Base-by-base conservation (phyloP, 441 rosid species). In the Macaranga tanarius region DNA sequence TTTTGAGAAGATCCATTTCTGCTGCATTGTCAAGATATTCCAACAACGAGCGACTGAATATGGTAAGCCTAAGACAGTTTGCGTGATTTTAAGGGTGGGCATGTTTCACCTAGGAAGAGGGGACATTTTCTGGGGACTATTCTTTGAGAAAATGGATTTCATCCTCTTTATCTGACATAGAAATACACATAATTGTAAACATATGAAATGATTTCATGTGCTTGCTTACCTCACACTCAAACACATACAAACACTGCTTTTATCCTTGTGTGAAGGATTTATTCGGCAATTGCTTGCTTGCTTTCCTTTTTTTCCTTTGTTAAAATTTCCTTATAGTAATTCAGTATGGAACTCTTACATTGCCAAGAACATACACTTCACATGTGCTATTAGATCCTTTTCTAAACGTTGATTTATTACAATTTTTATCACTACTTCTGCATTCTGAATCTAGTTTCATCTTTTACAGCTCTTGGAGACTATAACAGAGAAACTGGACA, bases 1-100 rank as follows among this genome's bases (percentile, higher is more conserved):
- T 96, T 80, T 77, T 93, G 80, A 90, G 98, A 84, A 92, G 95
- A 87, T 89, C 98, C 77, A 80, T 96, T 80, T 85, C 93, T 66
- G 82, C 87, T 75, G 86, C 92, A 77, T 82, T 96, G 79, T 85
- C 92, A 76, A 88, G 93, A 80, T 88, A 91, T 79, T 88, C 93
- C 76, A 96, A 91, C 75, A 91, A 86, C 17, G 96, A 91, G 75
- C 92, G 97, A 52, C 83, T 93, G 54, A 92, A 87, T 80, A 79
- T 75, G 98, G 99, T 96, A 89, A 71, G 79, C 60, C 34, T 47
- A 42, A 48, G 19, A 40, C n/a, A 13, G 28, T 54, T 62, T 65
- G 16, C 45, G 20, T 47, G 48, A 50, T 19, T 62, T 25, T 34
- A 54, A 48, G 65, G 57, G 15, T 59, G 42, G 45, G 42, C 44